phyloP scores from a whole-genome alignment of 2,329 filamentous ascomycete species.

The Colletotrichum truncatum region DNA sequence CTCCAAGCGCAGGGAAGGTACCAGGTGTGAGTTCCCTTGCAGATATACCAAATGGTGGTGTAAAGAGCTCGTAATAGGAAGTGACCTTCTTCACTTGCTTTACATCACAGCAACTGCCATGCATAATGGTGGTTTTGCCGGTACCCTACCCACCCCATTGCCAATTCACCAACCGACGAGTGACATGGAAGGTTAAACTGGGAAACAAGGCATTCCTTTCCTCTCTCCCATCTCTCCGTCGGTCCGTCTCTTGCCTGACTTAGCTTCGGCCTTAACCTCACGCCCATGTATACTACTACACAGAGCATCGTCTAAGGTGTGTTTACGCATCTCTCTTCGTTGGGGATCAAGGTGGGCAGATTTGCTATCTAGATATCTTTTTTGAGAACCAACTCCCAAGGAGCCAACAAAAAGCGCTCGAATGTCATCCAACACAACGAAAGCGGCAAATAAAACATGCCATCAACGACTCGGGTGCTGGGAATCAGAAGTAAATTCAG shows the following conservation, averaged over 20 bases:
- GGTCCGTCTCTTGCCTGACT: constrained; percentile 10
- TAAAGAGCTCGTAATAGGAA: constrained; percentile 12
- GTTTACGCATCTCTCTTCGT: constrained; percentile 13
- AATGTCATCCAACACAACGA: constrained; percentile 7
- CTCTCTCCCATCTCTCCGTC: constrained; percentile 1
- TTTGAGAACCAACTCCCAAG: background rate
- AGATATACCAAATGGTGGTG: constrained; percentile 3
- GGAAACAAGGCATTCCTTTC: background rate
- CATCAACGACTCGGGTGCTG: constrained; percentile 4
- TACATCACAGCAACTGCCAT: background rate
- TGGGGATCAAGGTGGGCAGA: constrained; percentile 8
- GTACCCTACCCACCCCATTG: background rate
- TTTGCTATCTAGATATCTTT: background rate
- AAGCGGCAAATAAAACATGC: constrained; percentile 7
- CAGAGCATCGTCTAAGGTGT: background rate
- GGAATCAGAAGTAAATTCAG: constrained; percentile 26
- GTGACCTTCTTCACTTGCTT: constrained; percentile 4
- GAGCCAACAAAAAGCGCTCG: constrained; percentile 17
- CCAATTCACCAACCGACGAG: background rate
- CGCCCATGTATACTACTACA: background rate
- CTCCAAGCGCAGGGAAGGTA: background rate
- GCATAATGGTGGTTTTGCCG: background rate
- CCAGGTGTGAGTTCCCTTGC: constrained; percentile 4
- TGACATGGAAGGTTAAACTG: background rate
- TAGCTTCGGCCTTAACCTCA: constrained; percentile 15